These are phyloP conservation scores for Diplotaxis tenuifolia DNA, from an alignment of 345 rosid genomes.

Conservation along the genomic window DNA sequence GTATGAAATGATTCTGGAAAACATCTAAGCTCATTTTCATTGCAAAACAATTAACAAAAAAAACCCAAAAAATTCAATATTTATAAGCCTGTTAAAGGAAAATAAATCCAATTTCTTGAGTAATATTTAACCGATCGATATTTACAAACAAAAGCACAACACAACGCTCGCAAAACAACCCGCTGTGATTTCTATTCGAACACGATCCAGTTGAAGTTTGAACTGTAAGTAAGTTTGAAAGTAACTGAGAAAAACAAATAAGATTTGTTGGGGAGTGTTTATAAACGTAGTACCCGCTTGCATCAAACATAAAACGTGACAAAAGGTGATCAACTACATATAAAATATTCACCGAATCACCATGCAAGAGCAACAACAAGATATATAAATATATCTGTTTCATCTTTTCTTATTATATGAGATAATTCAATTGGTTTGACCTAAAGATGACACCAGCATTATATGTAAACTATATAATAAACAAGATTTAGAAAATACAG, in stretches of 20 bases:
- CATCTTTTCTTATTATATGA: neutral
- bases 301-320: constrained; percentile 25
- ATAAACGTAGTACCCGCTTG: neutral
- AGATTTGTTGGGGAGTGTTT: neutral
- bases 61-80: no score
- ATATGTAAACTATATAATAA: neutral
- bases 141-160: neutral
- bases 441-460: neutral
- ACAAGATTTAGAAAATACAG: constrained; percentile 2
- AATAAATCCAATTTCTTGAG: no score
- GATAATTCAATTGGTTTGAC: constrained; percentile 17
- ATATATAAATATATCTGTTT: neutral
- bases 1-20: constrained; percentile 3
- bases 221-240: neutral
- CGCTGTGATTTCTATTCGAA: neutral
- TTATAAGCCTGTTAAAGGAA: no score
- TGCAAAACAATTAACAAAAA: neutral
- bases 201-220: constrained; percentile 2
- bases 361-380: constrained; percentile 19
- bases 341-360: constrained; percentile 14
- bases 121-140: neutral
- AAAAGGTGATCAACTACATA: neutral
- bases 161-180: neutral
- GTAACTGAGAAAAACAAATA: neutral
- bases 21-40: neutral